A percentile compares a stretch with the other conserved stretches of the same genome.
These are phyloP conservation scores for Centrapalus pauciflorus DNA, from an alignment of 129 eudicot species.

Conservation along the genomic window DNA sequence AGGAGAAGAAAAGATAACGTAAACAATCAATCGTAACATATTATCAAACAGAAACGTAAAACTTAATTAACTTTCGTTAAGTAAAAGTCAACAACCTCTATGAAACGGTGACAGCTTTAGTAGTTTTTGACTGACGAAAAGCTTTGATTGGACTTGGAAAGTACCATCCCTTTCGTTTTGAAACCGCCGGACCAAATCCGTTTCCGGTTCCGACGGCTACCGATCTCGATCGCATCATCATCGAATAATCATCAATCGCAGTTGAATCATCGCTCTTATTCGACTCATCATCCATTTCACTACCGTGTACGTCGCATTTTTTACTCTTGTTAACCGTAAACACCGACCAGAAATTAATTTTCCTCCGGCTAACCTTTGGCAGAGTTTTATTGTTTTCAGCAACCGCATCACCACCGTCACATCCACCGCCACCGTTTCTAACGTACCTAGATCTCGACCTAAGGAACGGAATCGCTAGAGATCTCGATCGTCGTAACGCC, in stretches of 20 bases:
- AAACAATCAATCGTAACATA: neutral
- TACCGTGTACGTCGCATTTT: conserved; percentile 14
- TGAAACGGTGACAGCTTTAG: conserved; percentile 47
- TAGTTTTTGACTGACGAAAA: conserved; percentile 46
- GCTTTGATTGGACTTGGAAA: conserved; percentile 76
- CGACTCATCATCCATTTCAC: conserved; percentile 2
- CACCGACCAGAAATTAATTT: conserved; percentile 51
- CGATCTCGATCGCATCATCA: conserved; percentile 58
- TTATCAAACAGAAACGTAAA: neutral
- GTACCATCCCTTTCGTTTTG: conserved; percentile 54
- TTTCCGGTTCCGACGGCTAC: conserved; percentile 33
- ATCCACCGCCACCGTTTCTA: neutral
- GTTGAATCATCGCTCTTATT: conserved; percentile 18
- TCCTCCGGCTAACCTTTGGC: conserved; percentile 19
- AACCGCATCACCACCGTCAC: neutral
- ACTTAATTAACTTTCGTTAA: neutral
- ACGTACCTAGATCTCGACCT: conserved; percentile 36
- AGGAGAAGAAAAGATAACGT: neutral
- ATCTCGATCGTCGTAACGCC: conserved; percentile 58
- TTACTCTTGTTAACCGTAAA: conserved; percentile 44
- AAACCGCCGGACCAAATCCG: conserved; percentile 20
- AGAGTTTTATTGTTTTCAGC: neutral
- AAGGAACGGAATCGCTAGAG: conserved; percentile 58
- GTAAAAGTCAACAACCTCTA: conserved; percentile 29
- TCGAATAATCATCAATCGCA: conserved; percentile 23